Conservation (phyloP, 2,329 filamentous ascomycete species). For the Pezicula carpinea region DNA sequence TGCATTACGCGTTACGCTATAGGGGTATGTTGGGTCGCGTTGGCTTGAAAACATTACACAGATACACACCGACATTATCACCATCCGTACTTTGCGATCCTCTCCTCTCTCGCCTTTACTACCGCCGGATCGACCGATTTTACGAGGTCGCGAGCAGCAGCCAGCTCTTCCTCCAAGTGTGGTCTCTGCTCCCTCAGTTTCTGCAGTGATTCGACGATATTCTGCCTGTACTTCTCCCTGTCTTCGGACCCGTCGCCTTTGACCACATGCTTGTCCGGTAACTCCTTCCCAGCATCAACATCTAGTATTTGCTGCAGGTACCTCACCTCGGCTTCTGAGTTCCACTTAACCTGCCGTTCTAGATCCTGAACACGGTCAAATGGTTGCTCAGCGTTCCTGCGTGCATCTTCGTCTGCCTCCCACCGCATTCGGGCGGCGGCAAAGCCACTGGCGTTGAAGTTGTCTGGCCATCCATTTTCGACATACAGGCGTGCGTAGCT, state of each 20-base stretch:
- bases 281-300: background rate
- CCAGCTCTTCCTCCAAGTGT: constrained; percentile 1
- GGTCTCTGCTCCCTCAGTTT: background rate
- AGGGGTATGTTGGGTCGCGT: too few species aligned
- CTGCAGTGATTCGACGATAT: constrained; percentile 1
- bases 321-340: background rate
- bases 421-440: background rate
- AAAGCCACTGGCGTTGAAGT: constrained; percentile 3
- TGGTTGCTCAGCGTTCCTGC: background rate
- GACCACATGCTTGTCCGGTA: background rate
- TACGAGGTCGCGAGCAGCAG: background rate
- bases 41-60: too few species aligned
- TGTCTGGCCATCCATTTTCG: constrained; percentile 8
- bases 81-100: constrained; percentile 2
- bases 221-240: constrained; percentile 1
- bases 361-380: background rate
- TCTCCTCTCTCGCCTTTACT: constrained; percentile 1
- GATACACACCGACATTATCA: background rate
- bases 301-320: background rate
- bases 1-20: too few species aligned
- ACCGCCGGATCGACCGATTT: constrained; percentile 3
- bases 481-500: constrained; percentile 5
- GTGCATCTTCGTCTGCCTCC: background rate
- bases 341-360: background rate
- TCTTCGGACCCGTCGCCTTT: background rate